Conservation (phyloP, 2,329 filamentous ascomycete species). For the Penicillium sp. region DNA sequence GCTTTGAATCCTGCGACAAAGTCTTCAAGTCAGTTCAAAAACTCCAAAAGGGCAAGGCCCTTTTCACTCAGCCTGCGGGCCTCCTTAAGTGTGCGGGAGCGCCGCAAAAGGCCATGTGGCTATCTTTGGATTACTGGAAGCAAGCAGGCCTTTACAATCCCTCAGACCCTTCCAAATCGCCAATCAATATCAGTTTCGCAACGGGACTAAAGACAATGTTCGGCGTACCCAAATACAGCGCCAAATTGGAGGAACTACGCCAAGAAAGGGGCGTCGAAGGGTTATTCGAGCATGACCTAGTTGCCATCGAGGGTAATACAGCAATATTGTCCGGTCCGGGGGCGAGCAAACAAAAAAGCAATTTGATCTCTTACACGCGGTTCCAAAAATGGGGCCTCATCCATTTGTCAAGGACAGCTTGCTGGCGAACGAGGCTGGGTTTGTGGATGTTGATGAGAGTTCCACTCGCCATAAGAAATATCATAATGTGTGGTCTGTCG, state of each 20-base stretch:
- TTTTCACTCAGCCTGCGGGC: slow-evolving; percentile 61
- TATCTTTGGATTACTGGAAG: slow-evolving; percentile 61
- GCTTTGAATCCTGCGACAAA: slow-evolving; percentile 57
- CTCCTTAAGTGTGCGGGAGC: slow-evolving; percentile 62
- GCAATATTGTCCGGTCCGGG: slow-evolving; percentile 52
- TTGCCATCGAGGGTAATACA: slow-evolving; percentile 54
- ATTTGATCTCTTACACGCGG: slow-evolving; percentile 59
- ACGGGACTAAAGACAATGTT: slow-evolving; percentile 60
- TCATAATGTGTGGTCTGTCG: slow-evolving; percentile 59
- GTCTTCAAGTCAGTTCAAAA: slow-evolving; percentile 51
- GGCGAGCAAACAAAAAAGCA: slow-evolving; percentile 48
- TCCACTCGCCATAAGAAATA: slow-evolving; percentile 56
- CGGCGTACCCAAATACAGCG: slow-evolving; percentile 60
- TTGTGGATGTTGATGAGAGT: slow-evolving; percentile 57
- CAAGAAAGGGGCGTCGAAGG: slow-evolving; percentile 57
- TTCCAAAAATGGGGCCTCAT: slow-evolving; percentile 60
- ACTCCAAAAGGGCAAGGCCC: slow-evolving; percentile 52
- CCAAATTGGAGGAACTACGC: slow-evolving; percentile 54
- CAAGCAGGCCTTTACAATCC: slow-evolving; percentile 52
- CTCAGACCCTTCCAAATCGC: slow-evolving; percentile 38
- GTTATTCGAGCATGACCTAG: slow-evolving; percentile 58
- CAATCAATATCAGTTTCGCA: slow-evolving; percentile 56
- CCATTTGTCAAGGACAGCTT: slow-evolving; percentile 54
- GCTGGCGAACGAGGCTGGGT: slow-evolving; percentile 57
- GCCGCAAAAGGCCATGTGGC: slow-evolving; percentile 63